Evolutionary conservation across 192 early-diverging fungal species (phyloP), one percentile per base, ranked within the genome.

Genomic region (Umbelopsis vinacea): DNA sequence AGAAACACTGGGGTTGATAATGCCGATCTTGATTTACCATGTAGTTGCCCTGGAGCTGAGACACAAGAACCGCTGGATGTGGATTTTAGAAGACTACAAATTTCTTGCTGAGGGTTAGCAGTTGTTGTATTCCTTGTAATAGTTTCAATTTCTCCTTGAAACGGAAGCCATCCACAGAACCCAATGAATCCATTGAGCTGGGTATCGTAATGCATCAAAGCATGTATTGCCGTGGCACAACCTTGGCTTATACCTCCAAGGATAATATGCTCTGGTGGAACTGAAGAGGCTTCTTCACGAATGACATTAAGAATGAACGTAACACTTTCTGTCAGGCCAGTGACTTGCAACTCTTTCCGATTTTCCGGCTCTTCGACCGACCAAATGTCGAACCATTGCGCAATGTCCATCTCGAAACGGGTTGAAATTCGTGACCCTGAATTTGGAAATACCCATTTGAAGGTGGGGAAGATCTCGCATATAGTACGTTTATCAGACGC

Each of bases 161-260:
- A 63, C 4, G 57, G 57, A 12, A 63, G 33, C 57, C 57, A 63
- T 5, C 57, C 57, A 63, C 57, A 63, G 12, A 63, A n/a, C 33
- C 57, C 57, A 14, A 63, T 37, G 19, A 63, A 63, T 14, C 26
- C 57, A 12, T 14, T 6, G 29, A 63, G 57, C 14, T 33, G 35
- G 3, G 37, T 17, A n/a, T 63, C 57, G 6, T 33, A 63, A 37
- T 63, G 33, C 57, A 63, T 63, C 37, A 63, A 63, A 63, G 35
- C 24, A 17, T 63, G 33, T 38, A 63, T 63, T 12, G 57, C 57
- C 57, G 57, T 63, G 57, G 57, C 57, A 63, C 57, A 63, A n/a
- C 57, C 57, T 63, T 63, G 57, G 33, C 57, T 63, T 11, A 63
- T 63, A 33, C 57, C 57, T 63, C 57, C 57, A 63, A 63, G 57